Base-by-base conservation (phyloP, 768 basidiomycete species). In the Fomitopsis serialis region DNA sequence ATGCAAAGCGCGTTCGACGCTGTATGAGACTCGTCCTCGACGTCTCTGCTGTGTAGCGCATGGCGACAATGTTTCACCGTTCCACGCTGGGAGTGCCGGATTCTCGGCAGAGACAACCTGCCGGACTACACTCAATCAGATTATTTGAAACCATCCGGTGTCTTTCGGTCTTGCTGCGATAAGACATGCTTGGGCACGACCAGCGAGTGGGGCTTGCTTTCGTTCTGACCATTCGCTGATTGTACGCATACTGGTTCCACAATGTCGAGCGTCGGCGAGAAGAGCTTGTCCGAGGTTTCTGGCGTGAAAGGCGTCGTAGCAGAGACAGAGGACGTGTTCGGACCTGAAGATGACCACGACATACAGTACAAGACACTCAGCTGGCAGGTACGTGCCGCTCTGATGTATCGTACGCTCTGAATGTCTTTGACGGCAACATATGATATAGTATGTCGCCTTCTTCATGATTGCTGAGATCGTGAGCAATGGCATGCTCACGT, bases 381-480 rank as follows among this genome's bases (percentile, higher is more conserved):
- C 46, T 79, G 78, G 78, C 77, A 75, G 72, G 77, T 75, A 42
- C 45, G 58, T 53, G 9, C 3, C 46, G 24, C 3, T 21, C 36
- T 40, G 5, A 29, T 32, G 25, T 52, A 19, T 27, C 27, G 17
- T 15, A 11, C 36, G 25, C 4, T 21, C 43, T 43, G 15, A 9
- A 45, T 7, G 5, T n/a, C 36, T 47, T 29, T 24, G 21, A 13
- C 21, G 35, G 17, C 43, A n/a, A 22, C 9, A n/a, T 15, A 29
- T 5, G 13, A 7, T 3, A 2, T 35, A 79, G 77, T 76, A 78
- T 54, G 75, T 79, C 8, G 65, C 69, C 23, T 56, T 78, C 48
- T 63, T 81, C 19, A 81, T 81, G 79, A 79, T 79, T 49, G 78
- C 79, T 42, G 79, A 80, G 61, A 79, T 80, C 23, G 78, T 81